Conservation (phyloP, 2,329 filamentous ascomycete species). For the Orbilia blumenaviensis region DNA sequence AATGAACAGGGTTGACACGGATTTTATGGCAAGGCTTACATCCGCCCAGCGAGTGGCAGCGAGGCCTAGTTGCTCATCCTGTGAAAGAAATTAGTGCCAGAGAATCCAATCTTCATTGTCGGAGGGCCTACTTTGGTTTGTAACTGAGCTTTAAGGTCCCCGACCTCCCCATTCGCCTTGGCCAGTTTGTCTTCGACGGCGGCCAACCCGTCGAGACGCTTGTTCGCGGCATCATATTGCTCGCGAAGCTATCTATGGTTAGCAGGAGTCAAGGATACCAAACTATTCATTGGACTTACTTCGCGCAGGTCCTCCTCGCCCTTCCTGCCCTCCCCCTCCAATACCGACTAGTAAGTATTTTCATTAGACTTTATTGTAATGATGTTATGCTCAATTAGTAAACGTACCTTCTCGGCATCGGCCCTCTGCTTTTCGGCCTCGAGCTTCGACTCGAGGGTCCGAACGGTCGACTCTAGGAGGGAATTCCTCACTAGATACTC, state of each 20-base stretch:
- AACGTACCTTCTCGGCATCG: slow-evolving; percentile 23
- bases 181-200: too few relatives aligned
- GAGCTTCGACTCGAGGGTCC: slow-evolving; percentile 2
- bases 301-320: neutral
- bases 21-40: slow-evolving; percentile 23
- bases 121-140: slow-evolving; percentile 1
- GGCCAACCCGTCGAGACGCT: neutral
- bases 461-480: slow-evolving; percentile 18
- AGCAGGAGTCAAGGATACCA: neutral
- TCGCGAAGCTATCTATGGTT: neutral
- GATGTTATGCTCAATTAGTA: neutral
- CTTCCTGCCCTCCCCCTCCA: neutral
- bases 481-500: slow-evolving; percentile 22
- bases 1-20: neutral
- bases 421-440: slow-evolving; percentile 22
- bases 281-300: neutral
- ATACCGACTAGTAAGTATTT: neutral
- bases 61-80: slow-evolving; percentile 27
- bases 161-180: neutral
- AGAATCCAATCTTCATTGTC: neutral
- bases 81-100: neutral
- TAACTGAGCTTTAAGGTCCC: neutral
- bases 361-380: neutral
- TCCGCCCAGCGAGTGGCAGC: slow-evolving; percentile 22
- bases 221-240: neutral